Base-by-base conservation (phyloP, 176 grass and related monocot species). In the Dendrocalamus sinicus region DNA sequence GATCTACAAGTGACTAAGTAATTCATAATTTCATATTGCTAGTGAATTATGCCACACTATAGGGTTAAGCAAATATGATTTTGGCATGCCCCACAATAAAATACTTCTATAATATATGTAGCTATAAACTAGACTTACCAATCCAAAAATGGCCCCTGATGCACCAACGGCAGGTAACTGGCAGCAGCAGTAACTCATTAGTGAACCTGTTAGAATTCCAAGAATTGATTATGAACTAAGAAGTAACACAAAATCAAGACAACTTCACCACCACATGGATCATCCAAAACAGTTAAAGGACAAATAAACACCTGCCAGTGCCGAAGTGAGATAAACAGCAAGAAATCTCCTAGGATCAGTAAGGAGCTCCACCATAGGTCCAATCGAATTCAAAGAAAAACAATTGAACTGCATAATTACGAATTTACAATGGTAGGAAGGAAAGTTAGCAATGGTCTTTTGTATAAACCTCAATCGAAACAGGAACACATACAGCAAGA, bases 301-400 rank as follows among this genome's bases (percentile, higher is more conserved):
- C 19, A 81, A 81, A 67, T 76, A 77, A 78, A 81, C 80, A 98
- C 95, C 91, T 91, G 91, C 39, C 86, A 98, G 24, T 0, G 96
- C 93, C 1, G 93, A 98, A 84, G 88, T 81, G 85, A 92, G 91
- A 90, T 98, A 98, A 79, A 95, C 81, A 68, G 93, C 85, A 75
- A 98, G 85, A 70, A 94, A 94, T 85, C 91, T 89, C 81, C 61
- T 86, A 77, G 91, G 85, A 3, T 93, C 96, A 84, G 85, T 87
- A 72, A 98, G 84, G 70, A 90, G 59, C 76, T 98, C 96, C 22
- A 98, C 90, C 16, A 45, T 84, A 45, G 96, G 96, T 50, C 96
- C 93, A 73, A 94, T 94, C 6, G 96, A 98, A 83, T 98, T 98
- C 67, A 94, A 92, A 50, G 96, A 98, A 89, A 93, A 98, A 88